These are phyloP conservation scores for Rhizophagus clarus DNA, from an alignment of 192 early-diverging fungal genomes.

Conservation along the genomic window DNA sequence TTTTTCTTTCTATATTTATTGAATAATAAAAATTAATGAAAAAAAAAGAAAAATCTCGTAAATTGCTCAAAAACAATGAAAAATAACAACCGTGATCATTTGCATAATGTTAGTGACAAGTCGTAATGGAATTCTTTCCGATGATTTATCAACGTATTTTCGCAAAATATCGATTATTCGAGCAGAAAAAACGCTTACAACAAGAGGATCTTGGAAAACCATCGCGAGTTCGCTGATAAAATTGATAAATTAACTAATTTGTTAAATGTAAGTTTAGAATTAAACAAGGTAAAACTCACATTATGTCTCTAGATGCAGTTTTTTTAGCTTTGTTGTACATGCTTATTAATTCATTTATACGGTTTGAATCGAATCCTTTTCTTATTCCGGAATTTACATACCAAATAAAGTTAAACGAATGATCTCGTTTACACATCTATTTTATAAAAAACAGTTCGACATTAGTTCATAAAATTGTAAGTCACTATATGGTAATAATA, in stretches of 20 bases:
- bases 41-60: neutral
- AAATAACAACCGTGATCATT: neutral
- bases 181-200: constrained; percentile 17
- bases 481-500: neutral
- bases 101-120: neutral
- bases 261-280: neutral
- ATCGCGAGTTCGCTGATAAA: constrained; percentile 21
- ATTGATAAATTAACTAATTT: neutral
- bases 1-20: neutral
- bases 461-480: neutral
- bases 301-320: neutral
- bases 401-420: constrained; percentile 30
- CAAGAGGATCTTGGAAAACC: constrained; percentile 28
- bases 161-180: constrained; percentile 1
- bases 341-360: neutral
- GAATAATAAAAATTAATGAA: neutral
- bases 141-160: constrained; percentile 1
- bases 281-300: neutral
- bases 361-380: constrained; percentile 20
- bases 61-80: neutral
- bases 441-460: neutral
- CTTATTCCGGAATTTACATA: constrained; percentile 18
- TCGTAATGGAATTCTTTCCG: neutral
- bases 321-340: constrained; percentile 10
- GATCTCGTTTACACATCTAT: constrained; percentile 28